A percentile compares a stretch with the other conserved stretches of the same genome.
Conservation (phyloP, 1,139 yeast species). For the Debaryomyces fabryi region DNA sequence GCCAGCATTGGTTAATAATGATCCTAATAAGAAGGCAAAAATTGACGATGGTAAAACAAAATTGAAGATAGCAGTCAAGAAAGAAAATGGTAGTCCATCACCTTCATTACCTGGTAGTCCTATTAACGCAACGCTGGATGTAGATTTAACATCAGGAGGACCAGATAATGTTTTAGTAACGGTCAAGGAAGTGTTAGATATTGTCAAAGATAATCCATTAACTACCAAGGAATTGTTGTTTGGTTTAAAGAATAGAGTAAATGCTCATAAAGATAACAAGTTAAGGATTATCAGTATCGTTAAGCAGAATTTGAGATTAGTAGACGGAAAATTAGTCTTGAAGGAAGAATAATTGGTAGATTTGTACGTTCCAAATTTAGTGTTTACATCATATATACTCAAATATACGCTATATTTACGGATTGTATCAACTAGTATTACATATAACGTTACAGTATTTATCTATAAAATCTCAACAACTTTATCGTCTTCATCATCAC, state of each 20-base stretch:
- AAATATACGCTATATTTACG: not conserved
- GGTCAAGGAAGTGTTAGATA: slow-evolving; percentile 68
- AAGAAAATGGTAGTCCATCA: slow-evolving; percentile 18
- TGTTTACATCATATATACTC: not conserved
- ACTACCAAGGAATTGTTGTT: slow-evolving; percentile 68
- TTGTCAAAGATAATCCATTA: slow-evolving; percentile 63
- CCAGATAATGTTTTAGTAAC: slow-evolving; percentile 56
- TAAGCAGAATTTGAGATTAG: slow-evolving; percentile 67
- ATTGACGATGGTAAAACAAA: slow-evolving; percentile 25
- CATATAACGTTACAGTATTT: not conserved
- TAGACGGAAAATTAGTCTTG: slow-evolving; percentile 65
- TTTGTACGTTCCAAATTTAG: not conserved
- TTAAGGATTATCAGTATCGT: slow-evolving; percentile 67
- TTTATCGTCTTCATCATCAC: slow-evolving; percentile 42
- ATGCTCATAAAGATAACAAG: slow-evolving; percentile 70
- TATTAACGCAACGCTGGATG: slow-evolving; percentile 17
- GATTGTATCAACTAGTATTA: not conserved
- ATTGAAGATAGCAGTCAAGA: slow-evolving; percentile 15
- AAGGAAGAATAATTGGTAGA: slow-evolving; percentile 34
- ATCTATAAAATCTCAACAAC: slow-evolving; percentile 54
- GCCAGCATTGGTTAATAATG: slow-evolving; percentile 23
- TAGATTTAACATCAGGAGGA: slow-evolving; percentile 41
- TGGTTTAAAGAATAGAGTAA: slow-evolving; percentile 63
- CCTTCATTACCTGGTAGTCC: slow-evolving; percentile 22
- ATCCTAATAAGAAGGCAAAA: slow-evolving; percentile 47